A percentile compares a stretch with the other conserved stretches of the same genome.
These are phyloP conservation scores for Pharnaceum exiguum DNA, from an alignment of 148 eudicot genomes.

Conservation along the genomic window DNA sequence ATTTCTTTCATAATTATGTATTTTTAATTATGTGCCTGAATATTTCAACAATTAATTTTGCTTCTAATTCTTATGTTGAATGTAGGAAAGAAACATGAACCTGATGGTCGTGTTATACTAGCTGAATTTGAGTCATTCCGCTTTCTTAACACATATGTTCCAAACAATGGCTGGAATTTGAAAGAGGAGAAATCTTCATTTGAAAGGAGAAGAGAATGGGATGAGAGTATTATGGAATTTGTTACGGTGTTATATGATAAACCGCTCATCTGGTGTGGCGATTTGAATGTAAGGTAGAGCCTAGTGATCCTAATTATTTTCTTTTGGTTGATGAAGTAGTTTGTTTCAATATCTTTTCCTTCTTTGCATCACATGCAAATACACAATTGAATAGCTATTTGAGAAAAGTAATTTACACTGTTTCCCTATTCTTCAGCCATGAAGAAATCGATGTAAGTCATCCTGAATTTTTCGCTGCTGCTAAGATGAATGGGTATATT, in stretches of 20 bases:
- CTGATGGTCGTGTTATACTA: conserved; percentile 89
- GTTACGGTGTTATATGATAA: conserved; percentile 69
- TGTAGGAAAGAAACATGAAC: conserved; percentile 84
- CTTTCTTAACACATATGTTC: conserved; percentile 80
- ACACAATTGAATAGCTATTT: too few species aligned
- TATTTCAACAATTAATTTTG: too few species aligned
- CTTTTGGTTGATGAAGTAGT: not conserved
- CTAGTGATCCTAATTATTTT: conserved; percentile 2
- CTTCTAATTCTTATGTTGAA: conserved; percentile 2
- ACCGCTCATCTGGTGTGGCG: conserved; percentile 97
- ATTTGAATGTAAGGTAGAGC: conserved; percentile 92
- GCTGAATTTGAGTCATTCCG: conserved; percentile 88
- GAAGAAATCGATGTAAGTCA: conserved; percentile 97
- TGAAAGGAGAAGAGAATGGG: conserved; percentile 97
- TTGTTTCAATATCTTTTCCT: too few species aligned
- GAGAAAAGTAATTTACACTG: not conserved
- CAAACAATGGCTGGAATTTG: conserved; percentile 99
- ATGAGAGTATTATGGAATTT: conserved; percentile 84
- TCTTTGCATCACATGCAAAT: too few species aligned
- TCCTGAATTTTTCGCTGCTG: conserved; percentile 88
- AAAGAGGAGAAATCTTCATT: conserved; percentile 94
- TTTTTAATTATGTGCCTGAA: not conserved
- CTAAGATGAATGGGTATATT: conserved; percentile 87
- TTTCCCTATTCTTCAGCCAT: conserved; percentile 50
- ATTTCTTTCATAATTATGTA: not conserved